phyloP scores from a whole-genome alignment of 176 grass and related monocot genomes.

The Musa beccarii region DNA sequence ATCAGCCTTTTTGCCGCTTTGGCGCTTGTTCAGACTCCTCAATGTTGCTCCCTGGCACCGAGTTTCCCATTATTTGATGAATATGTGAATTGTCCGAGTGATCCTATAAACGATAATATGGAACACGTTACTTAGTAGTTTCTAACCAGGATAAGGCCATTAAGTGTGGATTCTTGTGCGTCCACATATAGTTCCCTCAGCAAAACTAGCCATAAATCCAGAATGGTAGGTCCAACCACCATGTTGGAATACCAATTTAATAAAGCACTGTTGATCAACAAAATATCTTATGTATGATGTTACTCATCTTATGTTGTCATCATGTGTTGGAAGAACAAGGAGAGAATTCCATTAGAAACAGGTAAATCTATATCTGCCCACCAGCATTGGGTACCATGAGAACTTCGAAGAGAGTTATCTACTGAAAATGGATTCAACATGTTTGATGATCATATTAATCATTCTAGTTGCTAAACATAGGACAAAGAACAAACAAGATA shows the following conservation, averaged over 20 bases:
- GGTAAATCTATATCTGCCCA: background rate
- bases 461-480: background rate
- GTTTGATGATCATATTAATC: background rate
- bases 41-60: background rate
- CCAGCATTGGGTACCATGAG: too few relatives aligned
- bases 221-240: too few relatives aligned
- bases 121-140: background rate
- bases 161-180: background rate
- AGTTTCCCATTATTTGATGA: conserved; percentile 21
- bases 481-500: background rate
- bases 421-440: background rate
- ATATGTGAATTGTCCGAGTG: conserved; percentile 17
- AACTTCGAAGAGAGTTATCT: background rate
- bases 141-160: background rate
- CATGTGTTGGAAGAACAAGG: too few relatives aligned
- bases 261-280: too few relatives aligned
- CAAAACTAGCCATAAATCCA: background rate
- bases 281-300: too few relatives aligned
- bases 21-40: conserved; percentile 23
- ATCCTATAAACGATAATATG: conserved; percentile 17
- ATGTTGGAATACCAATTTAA: too few relatives aligned
- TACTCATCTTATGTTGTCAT: too few relatives aligned
- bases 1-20: conserved; percentile 28
- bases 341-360: background rate
- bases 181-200: background rate